Evolutionary conservation across 371 early-diverging fungal genomes (phyloP), one percentile per base, ranked within the genome.

Genomic region (Mortierella sp.): DNA sequence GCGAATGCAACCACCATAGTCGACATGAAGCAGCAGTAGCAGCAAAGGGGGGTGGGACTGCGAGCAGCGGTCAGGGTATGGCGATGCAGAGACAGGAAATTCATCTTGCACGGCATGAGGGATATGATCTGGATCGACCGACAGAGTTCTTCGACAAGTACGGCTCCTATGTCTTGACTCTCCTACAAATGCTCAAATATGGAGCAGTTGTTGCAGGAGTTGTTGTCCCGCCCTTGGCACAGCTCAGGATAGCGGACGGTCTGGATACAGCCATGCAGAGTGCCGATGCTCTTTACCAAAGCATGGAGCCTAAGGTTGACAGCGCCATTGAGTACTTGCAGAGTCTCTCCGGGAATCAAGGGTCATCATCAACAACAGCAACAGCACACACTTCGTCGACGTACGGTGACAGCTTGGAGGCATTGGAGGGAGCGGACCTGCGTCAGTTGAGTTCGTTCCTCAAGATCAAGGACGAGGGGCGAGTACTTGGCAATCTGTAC

Each of bases 131-230:
- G 34, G 77, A 73, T 31, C 54, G 46, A 3, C 83, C 83, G 19
- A 79, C 34, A n/a, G 83, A 79, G 69, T 83, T 83, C 34, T 83
- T 79, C 16, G 57, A 79, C 13, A 76, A 76, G 74, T 83, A 83
- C 13, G 80, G 83, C 4, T 19, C 76, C 3, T 74, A 80, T 40
- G 69, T 77, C 16, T 50, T 83, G 67, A 74, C 54, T 4, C 64
- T 83, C 72, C 31, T 83, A 69, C 69, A 80, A 46, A 77, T 77
- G 77, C 46, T 83, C 69, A 69, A 76, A 34, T 77, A 54, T 34
- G 83, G 83, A 0, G 31, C 73, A 13, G 43, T 55, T 19, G 71
- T 67, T 46, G 83, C 77, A 0, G 80, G 77, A 5, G 44, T 83
- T 8, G 80, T 83, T 2, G 69, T 77, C 6, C 80, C 83, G 8